Conservation (phyloP, 106 monocot species). For the Xerophyta viscosa region DNA sequence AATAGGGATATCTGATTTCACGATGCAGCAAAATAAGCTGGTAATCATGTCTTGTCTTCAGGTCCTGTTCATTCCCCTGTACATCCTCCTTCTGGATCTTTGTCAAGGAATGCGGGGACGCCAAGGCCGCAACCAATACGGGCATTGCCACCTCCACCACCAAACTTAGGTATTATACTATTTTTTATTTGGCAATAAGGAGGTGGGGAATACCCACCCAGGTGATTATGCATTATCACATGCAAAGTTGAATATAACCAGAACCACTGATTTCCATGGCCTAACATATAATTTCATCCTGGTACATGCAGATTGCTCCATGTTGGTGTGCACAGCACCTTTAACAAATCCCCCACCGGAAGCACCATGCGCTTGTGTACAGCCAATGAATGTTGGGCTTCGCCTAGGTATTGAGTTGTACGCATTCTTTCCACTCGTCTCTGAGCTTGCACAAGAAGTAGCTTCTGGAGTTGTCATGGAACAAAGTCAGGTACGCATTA, state of each 20-base stretch:
- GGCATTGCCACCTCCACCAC: conserved; percentile 77
- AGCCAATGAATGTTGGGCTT: conserved; percentile 77
- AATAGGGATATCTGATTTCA: not conserved
- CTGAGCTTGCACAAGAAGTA: conserved; percentile 81
- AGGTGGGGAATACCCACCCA: no score
- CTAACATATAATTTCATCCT: conserved; percentile 2
- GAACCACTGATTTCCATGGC: not conserved
- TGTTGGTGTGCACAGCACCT: conserved; percentile 49
- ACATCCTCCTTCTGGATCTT: conserved; percentile 31
- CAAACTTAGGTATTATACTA: conserved; percentile 2
- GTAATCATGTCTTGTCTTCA: conserved; percentile 15
- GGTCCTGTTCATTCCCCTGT: conserved; percentile 35
- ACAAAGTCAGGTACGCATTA: conserved; percentile 83
- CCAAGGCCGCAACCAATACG: conserved; percentile 23
- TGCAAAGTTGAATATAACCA: no score
- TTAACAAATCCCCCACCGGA: conserved; percentile 56
- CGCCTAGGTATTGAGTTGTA: conserved; percentile 50
- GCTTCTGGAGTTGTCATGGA: conserved; percentile 58
- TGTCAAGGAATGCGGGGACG: conserved; percentile 13
- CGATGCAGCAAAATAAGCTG: not conserved
- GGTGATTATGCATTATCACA: no score
- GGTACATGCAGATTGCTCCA: conserved; percentile 67
- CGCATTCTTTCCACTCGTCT: conserved; percentile 82
- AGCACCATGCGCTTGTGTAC: conserved; percentile 67
- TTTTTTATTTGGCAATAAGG: no score